Percentiles rank a stretch among this genome's conserved stretches.
phyloP scores from a whole-genome alignment of 495 filamentous ascomycete genomes.

The Cercophora newfieldiana region DNA sequence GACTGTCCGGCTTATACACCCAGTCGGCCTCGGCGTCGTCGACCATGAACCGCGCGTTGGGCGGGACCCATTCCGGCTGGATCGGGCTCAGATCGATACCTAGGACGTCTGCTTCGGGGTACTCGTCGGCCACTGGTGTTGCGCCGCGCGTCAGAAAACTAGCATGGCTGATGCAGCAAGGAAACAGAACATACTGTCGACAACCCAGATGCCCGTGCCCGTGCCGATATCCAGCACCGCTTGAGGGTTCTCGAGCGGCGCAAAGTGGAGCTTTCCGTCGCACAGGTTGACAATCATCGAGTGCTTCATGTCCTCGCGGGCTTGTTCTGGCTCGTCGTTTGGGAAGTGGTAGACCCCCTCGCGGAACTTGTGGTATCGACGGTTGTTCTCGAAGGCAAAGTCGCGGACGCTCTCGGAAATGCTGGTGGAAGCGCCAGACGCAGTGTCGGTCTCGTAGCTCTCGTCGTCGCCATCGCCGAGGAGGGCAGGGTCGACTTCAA shows the following conservation, averaged over 20 bases:
- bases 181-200: constrained; percentile 42
- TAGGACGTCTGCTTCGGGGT: constrained; percentile 29
- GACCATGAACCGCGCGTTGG: constrained; percentile 58
- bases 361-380: constrained; percentile 56
- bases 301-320: constrained; percentile 58
- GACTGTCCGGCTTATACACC: constrained; percentile 47
- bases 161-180: neutral
- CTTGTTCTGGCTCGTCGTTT: constrained; percentile 57
- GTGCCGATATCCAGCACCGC: constrained; percentile 60
- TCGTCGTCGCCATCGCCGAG: constrained; percentile 8
- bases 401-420: constrained; percentile 42
- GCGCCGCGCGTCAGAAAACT: neutral
- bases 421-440: constrained; percentile 29
- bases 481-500: neutral
- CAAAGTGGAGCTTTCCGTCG: constrained; percentile 48
- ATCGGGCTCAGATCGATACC: constrained; percentile 65
- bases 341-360: constrained; percentile 55
- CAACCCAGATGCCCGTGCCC: constrained; percentile 64
- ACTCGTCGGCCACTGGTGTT: constrained; percentile 20
- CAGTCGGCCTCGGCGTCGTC: constrained; percentile 59
- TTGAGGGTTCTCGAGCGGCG: constrained; percentile 47
- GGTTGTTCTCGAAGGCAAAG: constrained; percentile 52
- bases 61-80: constrained; percentile 55
- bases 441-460: constrained; percentile 13
- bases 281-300: constrained; percentile 41